These are phyloP conservation scores for Kwoniella heveanensis DNA, from an alignment of 768 basidiomycete genomes.

Conservation along the genomic window DNA sequence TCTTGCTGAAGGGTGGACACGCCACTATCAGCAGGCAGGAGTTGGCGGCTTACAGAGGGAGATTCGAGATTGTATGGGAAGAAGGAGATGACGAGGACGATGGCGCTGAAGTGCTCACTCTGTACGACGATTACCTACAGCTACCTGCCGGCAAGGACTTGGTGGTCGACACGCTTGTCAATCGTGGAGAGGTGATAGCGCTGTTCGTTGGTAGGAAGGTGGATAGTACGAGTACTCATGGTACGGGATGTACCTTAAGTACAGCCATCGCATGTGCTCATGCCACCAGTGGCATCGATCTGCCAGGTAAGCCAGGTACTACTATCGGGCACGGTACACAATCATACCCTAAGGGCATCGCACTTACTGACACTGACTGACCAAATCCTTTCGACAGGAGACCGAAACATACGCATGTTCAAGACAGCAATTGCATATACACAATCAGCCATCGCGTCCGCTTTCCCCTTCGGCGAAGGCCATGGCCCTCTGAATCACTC, in stretches of 20 bases:
- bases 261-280: constrained; percentile 69
- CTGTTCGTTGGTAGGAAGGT: constrained; percentile 39
- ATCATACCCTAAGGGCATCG: too few relatives aligned
- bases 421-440: constrained; percentile 70
- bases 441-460: constrained; percentile 71
- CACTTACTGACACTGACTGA: too few relatives aligned
- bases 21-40: constrained; percentile 61
- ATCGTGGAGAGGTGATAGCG: constrained; percentile 11
- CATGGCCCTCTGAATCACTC: constrained; percentile 86
- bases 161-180: constrained; percentile 49
- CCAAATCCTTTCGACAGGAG: too few relatives aligned
- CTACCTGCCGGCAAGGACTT: constrained; percentile 59
- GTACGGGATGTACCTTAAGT: constrained; percentile 89
- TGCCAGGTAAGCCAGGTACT: constrained; percentile 9
- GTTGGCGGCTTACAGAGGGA: constrained; percentile 55
- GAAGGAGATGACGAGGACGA: constrained; percentile 43
- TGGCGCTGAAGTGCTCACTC: constrained; percentile 38
- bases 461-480: constrained; percentile 69
- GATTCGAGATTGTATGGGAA: constrained; percentile 50
- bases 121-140: constrained; percentile 56
- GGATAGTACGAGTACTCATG: constrained; percentile 65
- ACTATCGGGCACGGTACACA: not conserved
- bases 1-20: constrained; percentile 87
- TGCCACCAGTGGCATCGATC: constrained; percentile 9
- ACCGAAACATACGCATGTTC: constrained; percentile 60